Conservation (phyloP, 805 yeast genomes). For the Aciculoconidium aculeatum region DNA sequence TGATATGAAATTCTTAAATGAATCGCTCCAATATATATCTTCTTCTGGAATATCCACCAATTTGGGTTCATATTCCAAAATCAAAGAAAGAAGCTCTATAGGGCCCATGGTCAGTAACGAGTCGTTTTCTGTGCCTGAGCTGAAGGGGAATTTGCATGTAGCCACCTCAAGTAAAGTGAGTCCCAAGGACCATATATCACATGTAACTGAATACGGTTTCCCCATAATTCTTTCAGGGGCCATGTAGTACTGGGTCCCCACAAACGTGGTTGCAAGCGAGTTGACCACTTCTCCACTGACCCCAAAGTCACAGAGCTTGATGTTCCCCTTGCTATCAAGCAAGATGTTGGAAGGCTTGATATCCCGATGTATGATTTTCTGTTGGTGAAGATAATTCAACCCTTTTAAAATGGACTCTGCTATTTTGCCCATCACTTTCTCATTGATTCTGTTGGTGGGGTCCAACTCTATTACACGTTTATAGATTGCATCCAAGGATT, state of each 20-base stretch:
- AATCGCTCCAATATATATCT: conserved; percentile 73
- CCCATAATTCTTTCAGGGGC: conserved; percentile 98
- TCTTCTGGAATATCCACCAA: conserved; percentile 71
- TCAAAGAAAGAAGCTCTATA: conserved; percentile 76
- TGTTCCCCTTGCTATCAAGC: conserved; percentile 68
- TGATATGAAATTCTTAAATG: conserved; percentile 76
- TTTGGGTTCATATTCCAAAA: conserved; percentile 76
- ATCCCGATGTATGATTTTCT: conserved; percentile 88
- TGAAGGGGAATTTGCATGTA: conserved; percentile 80
- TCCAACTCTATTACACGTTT: conserved; percentile 59
- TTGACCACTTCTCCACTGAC: conserved; percentile 96
- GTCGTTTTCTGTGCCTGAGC: conserved; percentile 26
- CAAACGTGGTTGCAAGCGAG: conserved; percentile 91
- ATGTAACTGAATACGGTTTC: conserved; percentile 88
- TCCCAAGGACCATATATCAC: conserved; percentile 97
- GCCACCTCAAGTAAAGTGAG: conserved; percentile 90
- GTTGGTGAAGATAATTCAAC: conserved; percentile 78
- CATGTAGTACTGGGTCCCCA: conserved; percentile 97
- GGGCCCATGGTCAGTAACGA: conserved; percentile 48
- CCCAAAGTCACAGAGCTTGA: conserved; percentile 94
- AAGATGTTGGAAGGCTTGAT: conserved; percentile 93
- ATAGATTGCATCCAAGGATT: conserved; percentile 86
- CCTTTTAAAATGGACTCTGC: conserved; percentile 85
- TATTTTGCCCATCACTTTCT: conserved; percentile 84
- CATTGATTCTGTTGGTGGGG: conserved; percentile 81